A percentile compares a stretch with the other conserved stretches of the same genome.
These are phyloP conservation scores for Fraxinus nigra DNA, from an alignment of 305 asterid species.

Conservation along the genomic window DNA sequence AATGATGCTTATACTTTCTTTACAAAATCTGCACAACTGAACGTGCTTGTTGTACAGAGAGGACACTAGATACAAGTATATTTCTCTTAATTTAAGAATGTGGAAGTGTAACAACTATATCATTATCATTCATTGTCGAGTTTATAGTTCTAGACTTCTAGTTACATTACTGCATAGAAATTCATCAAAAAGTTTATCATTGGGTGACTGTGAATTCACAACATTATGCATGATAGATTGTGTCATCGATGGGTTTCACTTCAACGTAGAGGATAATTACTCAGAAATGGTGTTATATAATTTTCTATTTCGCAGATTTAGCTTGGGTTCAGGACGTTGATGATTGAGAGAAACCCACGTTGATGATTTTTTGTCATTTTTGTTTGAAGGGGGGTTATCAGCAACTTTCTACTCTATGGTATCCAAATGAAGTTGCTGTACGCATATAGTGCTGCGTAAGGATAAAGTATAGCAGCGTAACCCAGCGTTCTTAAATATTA, in stretches of 20 bases:
- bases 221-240: not conserved
- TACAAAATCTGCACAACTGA: not conserved
- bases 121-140: not conserved
- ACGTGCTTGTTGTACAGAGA: not conserved
- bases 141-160: not conserved
- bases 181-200: not conserved
- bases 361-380: conserved; percentile 19
- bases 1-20: not conserved
- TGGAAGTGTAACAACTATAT: not conserved
- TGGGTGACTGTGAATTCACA: not conserved
- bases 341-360: conserved; percentile 32
- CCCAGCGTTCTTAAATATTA: conserved; percentile 31
- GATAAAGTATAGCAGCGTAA: conserved; percentile 11
- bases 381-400: conserved; percentile 13
- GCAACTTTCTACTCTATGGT: conserved; percentile 12
- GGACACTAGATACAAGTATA: not conserved
- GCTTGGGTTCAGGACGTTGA: conserved; percentile 79
- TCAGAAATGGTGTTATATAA: not conserved
- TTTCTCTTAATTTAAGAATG: not conserved
- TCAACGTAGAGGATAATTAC: not conserved
- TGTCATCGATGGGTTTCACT: not conserved
- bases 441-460: not conserved
- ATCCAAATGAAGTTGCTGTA: conserved; percentile 19
- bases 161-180: not conserved
- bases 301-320: conserved; percentile 51